These are phyloP conservation scores for Sequoiadendron giganteum DNA, from an alignment of 75 land plant genomes.

Conservation along the genomic window DNA sequence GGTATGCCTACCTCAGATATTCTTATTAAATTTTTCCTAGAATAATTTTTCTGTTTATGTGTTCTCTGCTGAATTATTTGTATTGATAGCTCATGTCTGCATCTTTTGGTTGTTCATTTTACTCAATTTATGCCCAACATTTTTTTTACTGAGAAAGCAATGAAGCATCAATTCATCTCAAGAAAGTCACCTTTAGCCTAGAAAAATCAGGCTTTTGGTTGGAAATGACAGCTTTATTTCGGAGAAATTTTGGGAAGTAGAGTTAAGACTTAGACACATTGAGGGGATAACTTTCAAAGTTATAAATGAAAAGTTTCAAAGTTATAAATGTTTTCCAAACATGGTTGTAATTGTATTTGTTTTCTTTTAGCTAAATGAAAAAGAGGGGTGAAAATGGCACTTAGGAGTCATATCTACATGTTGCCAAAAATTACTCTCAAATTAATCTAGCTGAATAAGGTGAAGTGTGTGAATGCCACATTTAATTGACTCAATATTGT, in stretches of 20 bases:
- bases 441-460: no score
- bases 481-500: neutral
- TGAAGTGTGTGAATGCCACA: neutral
- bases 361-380: no score
- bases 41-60: neutral
- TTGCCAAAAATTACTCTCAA: neutral
- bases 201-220: neutral
- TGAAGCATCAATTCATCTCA: neutral
- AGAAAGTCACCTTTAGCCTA: neutral
- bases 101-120: neutral
- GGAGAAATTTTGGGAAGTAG: neutral
- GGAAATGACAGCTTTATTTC: neutral
- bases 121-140: no score
- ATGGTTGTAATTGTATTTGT: no score
- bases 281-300: neutral
- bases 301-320: no score
- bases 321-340: no score
- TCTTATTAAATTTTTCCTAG: neutral
- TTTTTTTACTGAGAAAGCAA: neutral
- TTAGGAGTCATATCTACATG: neutral
- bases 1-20: conserved; percentile 36
- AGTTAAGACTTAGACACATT: neutral
- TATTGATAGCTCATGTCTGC: neutral
- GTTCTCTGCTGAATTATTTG: neutral
- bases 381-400: no score